Evolutionary conservation across 1,284 basidiomycete species (phyloP).

Genomic region (Erythrobasidium hasegawianum): DNA sequence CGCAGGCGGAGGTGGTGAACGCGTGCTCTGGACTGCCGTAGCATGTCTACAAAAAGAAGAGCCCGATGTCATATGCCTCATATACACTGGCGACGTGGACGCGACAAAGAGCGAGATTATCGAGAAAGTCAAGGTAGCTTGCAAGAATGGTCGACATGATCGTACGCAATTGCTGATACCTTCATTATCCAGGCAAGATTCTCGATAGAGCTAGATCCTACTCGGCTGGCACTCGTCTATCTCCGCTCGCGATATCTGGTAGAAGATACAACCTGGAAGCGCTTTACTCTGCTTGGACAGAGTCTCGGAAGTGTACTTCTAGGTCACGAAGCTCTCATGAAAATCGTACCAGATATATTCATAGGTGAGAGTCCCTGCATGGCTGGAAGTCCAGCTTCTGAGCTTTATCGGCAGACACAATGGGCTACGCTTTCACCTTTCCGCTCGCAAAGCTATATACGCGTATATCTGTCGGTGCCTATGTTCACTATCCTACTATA

Average conservation of each 20-base stretch:
- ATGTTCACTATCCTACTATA: conserved; percentile 95
- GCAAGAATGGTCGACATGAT: too few species aligned
- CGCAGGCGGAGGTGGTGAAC: conserved; percentile 94
- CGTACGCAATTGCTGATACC: background rate
- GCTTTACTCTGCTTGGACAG: conserved; percentile 87
- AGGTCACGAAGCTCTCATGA: conserved; percentile 68
- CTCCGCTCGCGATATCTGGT: conserved; percentile 67
- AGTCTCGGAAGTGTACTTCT: conserved; percentile 80
- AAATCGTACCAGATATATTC: conserved; percentile 78
- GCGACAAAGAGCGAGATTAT: conserved; percentile 79
- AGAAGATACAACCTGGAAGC: conserved; percentile 76
- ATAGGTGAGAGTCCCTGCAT: conserved; percentile 60
- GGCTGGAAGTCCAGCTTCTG: background rate
- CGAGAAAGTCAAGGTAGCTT: conserved; percentile 68
- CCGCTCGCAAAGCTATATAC: conserved; percentile 63
- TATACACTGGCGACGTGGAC: conserved; percentile 85
- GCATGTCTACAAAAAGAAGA: conserved; percentile 70
- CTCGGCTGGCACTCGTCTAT: conserved; percentile 70
- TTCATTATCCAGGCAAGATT: conserved; percentile 64
- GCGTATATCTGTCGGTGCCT: conserved; percentile 71
- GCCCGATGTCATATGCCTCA: conserved; percentile 66
- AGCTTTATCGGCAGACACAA: conserved; percentile 66
- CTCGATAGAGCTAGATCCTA: conserved; percentile 66
- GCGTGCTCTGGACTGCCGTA: conserved; percentile 91
- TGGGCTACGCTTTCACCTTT: conserved; percentile 96